Conservation (phyloP, 352 stramenopile genomes). For the Lagenidium giganteum region DNA sequence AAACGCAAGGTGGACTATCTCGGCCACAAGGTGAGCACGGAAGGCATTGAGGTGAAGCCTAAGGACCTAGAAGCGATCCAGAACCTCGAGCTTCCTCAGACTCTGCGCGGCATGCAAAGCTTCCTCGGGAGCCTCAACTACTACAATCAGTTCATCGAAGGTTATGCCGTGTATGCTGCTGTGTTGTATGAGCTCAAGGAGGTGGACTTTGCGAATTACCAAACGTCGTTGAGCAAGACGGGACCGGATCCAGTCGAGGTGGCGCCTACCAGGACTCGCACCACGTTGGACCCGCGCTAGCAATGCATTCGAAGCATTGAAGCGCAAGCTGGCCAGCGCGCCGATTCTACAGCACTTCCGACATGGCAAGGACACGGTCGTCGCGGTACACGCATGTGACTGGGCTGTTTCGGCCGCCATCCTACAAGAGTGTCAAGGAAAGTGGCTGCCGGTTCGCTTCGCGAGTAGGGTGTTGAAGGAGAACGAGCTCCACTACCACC, state of each 20-base stretch:
- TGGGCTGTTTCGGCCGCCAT: conserved; percentile 7
- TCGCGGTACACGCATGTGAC: conserved; percentile 8
- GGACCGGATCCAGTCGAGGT: neutral
- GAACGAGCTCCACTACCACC: conserved; percentile 7
- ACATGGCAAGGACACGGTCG: neutral
- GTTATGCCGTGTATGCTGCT: conserved; percentile 11
- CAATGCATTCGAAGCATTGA: conserved; percentile 5
- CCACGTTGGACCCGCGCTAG: neutral
- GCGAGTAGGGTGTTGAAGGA: conserved; percentile 12
- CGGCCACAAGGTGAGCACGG: conserved; percentile 8
- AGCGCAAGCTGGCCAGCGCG: conserved; percentile 5
- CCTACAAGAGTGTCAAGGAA: conserved; percentile 7
- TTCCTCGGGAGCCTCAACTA: conserved; percentile 18
- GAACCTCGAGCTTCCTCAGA: conserved; percentile 1
- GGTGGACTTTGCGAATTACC: neutral
- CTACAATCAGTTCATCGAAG: conserved; percentile 15
- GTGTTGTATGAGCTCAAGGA: conserved; percentile 9
- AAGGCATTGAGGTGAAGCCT: conserved; percentile 8
- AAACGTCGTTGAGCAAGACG: conserved; percentile 1
- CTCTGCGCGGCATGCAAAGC: conserved; percentile 12
- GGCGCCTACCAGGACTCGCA: neutral
- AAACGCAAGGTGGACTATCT: conserved; percentile 12
- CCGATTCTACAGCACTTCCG: conserved; percentile 9
- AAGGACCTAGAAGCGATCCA: conserved; percentile 12
- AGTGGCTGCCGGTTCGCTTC: conserved; percentile 7